Conservation (phyloP, 495 filamentous ascomycete species). For the Podospora sp. region DNA sequence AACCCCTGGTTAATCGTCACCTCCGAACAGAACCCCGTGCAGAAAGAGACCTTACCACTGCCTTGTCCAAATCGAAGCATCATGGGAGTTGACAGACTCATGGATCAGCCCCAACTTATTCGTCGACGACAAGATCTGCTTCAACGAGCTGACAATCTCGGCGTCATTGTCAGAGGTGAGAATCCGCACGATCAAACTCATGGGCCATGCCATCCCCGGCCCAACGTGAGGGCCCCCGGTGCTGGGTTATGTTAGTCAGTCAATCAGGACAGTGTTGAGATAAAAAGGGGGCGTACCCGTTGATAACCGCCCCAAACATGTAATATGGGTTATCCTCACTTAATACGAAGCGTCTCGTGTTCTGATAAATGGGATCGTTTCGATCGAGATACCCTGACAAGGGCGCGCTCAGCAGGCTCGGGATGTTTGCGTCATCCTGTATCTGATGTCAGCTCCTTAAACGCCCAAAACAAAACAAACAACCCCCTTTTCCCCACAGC, state of each 20-base stretch:
- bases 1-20: background rate
- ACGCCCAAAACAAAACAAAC: background rate
- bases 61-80: slow-evolving; percentile 58
- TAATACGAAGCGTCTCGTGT: slow-evolving; percentile 54
- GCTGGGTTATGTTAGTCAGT: background rate
- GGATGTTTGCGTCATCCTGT: slow-evolving; percentile 63
- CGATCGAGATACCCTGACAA: slow-evolving; percentile 53
- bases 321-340: slow-evolving; percentile 58
- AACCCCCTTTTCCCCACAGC: background rate
- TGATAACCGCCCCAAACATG: slow-evolving; percentile 56
- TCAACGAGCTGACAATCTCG: slow-evolving; percentile 54
- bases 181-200: slow-evolving; percentile 56
- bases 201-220: slow-evolving; percentile 61
- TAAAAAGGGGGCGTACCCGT: slow-evolving; percentile 29
- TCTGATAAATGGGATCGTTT: slow-evolving; percentile 51
- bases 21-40: background rate
- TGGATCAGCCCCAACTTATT: slow-evolving; percentile 63
- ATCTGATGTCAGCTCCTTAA: background rate
- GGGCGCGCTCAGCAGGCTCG: slow-evolving; percentile 57
- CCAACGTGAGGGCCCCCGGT: slow-evolving; percentile 62
- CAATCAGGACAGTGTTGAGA: no score
- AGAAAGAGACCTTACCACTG: slow-evolving; percentile 51
- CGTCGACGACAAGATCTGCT: slow-evolving; percentile 55
- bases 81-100: slow-evolving; percentile 59
- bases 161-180: slow-evolving; percentile 47